Base-by-base conservation (phyloP, 139 green algal genomes). In the Tetradesmus obliquus region DNA sequence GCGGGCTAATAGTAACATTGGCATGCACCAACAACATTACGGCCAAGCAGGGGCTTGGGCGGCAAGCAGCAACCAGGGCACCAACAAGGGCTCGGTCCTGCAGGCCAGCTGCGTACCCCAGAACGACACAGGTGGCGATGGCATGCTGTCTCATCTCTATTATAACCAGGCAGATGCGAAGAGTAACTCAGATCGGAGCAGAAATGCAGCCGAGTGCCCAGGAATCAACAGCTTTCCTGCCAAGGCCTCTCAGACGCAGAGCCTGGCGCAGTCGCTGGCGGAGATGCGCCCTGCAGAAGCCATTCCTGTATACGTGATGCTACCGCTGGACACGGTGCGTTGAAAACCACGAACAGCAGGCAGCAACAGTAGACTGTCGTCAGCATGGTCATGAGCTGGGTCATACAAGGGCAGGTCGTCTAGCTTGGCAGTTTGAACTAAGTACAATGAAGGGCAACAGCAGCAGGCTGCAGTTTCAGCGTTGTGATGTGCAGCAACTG, bases 291-390 rank as follows among this genome's bases (percentile, higher is more conserved):
- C 88, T 51, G 76, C 88, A 22, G 76, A 91, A 79, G 57, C 60
- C 57, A 58, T 92, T 24, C 53, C 88, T 7, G 96, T 99, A 0
- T 99, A 96, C 88, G 95, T 99, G 3, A 99, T 99, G 98, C 93
- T 99, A 6, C 98, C 98, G 0, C 90, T 99, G 20, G 98, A 99
- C 93, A 99, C 98, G 74, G 97, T 99, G 66, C 93, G 93, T 8
- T 20, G 79, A 45, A 32, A 45, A 83, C 7, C 53, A 88, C 6
- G 12, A 57, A 55, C 74, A 88, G 81, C 53, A 86, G 81, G 6
- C 79, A 58, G 79, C 45, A 54, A 13, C 45, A 58, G 79, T 57
- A 55, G 1, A 45, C 22, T 54, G 79, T 84, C 19, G 79, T 84
- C 24, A 55, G 76, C 3, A 55, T 2, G 76, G 66, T 76, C 66